These are phyloP conservation scores for Mycena epipterygia DNA, from an alignment of 768 basidiomycete species.

Conservation along the genomic window DNA sequence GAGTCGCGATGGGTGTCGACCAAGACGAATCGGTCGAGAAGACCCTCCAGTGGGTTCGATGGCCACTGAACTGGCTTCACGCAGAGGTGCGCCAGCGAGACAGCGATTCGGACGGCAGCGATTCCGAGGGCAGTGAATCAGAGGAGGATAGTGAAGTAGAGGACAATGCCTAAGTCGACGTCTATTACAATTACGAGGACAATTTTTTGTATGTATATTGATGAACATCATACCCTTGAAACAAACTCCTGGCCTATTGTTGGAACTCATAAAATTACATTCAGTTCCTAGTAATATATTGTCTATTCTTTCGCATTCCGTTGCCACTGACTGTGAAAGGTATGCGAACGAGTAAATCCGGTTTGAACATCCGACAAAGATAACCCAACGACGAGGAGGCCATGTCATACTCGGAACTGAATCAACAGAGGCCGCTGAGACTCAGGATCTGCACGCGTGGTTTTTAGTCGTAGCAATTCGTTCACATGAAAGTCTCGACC, in stretches of 20 bases:
- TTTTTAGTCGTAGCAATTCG: background rate
- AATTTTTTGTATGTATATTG: constrained; percentile 1
- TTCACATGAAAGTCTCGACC: constrained; percentile 3
- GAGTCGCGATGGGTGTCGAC: constrained; percentile 10
- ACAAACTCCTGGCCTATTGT: constrained; percentile 8
- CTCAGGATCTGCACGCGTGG: constrained; percentile 5
- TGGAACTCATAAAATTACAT: constrained; percentile 11
- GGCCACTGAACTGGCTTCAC: constrained; percentile 20
- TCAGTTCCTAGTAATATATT: constrained; percentile 6
- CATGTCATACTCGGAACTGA: constrained; percentile 10
- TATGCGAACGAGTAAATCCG: constrained; percentile 4
- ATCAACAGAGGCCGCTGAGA: background rate
- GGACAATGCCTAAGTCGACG: constrained; percentile 8
- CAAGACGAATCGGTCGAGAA: constrained; percentile 3
- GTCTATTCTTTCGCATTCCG: constrained; percentile 7
- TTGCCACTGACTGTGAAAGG: constrained; percentile 9
- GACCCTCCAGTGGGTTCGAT: constrained; percentile 9
- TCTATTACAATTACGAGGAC: constrained; percentile 11
- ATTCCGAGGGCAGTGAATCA: constrained; percentile 9
- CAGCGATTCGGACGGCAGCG: constrained; percentile 8
- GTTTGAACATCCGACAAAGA: constrained; percentile 10
- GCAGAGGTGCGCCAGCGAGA: constrained; percentile 16
- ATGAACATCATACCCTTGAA: constrained; percentile 10
- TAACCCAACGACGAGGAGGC: constrained; percentile 11
- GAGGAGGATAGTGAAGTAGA: constrained; percentile 14